Base-by-base conservation (phyloP, 2,329 filamentous ascomycete species). In the Xylariaceae sp. region DNA sequence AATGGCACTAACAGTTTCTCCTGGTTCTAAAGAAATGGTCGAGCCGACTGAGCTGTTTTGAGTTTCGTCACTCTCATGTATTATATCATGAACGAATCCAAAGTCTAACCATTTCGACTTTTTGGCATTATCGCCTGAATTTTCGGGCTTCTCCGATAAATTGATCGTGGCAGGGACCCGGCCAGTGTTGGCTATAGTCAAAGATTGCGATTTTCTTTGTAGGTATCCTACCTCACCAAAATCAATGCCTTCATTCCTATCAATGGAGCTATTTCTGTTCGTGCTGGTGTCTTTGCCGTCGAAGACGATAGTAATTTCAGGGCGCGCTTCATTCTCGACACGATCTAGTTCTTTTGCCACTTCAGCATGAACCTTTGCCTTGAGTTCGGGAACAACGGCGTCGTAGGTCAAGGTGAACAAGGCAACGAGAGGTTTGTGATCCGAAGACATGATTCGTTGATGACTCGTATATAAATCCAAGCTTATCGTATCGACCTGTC, bases 181-280 rank as follows among this genome's bases (percentile, higher is more conserved):
- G 2, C 93, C 86, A 0, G 93, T 98, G 57, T 98, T 98, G 21
- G 93, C 93, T 44, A 98, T 80, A 0, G 91, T 97, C 35, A 97
- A 64, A 3, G 75, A 79, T 4, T 84, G 77, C 7, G 73, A 75
- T 55, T 85, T 80, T 6, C 74, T 78, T 48, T 85, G 78, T 32
- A 85, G 73, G 58, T 86, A 94, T 3, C 76, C 72, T 2, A 96
- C 71, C 3, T 83, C 71, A 1, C 90, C 91, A 63, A 97, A 93
- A 58, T 92, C 80, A 1, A 97, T 78, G 2, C 80, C 80, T 56
- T 83, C 71, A 54, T 69, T 68, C 17, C 73, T 65, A 22, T 71
- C 65, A 14, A 62, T 62, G 21, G 70, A 67, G 17, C 66, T 68
- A 16, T 58, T 61, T 7, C 67, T 59, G 7, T 56, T 59, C 2